Base-by-base conservation (phyloP, 2,329 filamentous ascomycete species). In the Pseudogymnoascus sp. region DNA sequence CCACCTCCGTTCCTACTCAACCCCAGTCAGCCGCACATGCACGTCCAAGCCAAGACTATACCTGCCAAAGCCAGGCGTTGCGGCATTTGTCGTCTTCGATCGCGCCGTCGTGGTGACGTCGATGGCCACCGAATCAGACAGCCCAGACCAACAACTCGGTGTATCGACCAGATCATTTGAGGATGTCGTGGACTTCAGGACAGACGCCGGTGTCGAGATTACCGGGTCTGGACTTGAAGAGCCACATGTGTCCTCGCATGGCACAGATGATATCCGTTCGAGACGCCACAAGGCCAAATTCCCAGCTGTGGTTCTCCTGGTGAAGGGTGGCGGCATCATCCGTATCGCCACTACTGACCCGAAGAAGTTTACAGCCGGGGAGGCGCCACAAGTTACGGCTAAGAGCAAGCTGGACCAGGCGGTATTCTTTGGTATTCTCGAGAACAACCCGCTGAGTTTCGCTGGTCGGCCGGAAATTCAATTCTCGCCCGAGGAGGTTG, bases 391-490 rank as follows among this genome's bases (percentile, higher is more conserved):
- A 65, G 83, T 96, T 14, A 92, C 89, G 1, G 89, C 90, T 6
- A 94, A 91, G 74, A 90, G 86, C 74, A 96, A 94, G 74, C 81
- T 99, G 39, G 91, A 97, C 70, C 92, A 99, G 75, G 92, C 92
- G 2, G 89, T 97, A 1, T 97, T 97, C 74, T 97, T 91, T 71
- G 92, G 92, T 1, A 85, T 84, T 57, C 85, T 89, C 70, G 81
- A 87, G 64, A 85, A 90, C 69, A 97, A 91, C 68, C 89, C 93
- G n/a, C 76, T 99, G n/a, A 86, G 91, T 64, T 91, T 99, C 68
- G 83, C 87, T 43, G 82, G 86, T 43, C 83, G 84, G 64, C 79
- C 83, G 38, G 84, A 86, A 60, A 77, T 87, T 54, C 79, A 81
- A 3, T 96, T 94, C 65, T 78, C 84, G 0, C 74, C 81, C 16